Evolutionary conservation across 2,329 filamentous ascomycete genomes (phyloP).

Genomic region (Alternaria sp.): DNA sequence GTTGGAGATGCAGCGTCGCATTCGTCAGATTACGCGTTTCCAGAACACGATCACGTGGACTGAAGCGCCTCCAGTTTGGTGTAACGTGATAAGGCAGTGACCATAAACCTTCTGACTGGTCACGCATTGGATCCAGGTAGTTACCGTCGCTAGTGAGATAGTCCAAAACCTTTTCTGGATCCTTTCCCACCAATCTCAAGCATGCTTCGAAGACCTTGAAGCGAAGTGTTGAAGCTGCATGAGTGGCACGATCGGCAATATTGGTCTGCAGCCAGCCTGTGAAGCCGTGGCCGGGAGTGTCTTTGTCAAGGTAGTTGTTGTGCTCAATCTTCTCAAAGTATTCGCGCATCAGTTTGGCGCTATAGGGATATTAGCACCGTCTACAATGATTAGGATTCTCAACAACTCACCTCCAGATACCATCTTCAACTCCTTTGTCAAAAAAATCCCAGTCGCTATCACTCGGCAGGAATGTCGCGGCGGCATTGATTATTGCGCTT

Average conservation of each 20-base stretch:
- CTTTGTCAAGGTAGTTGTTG: slow-evolving; percentile 26
- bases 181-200: slow-evolving; percentile 24
- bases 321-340: slow-evolving; percentile 30
- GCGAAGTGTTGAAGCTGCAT: slow-evolving; percentile 9
- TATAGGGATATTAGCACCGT: background rate
- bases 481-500: slow-evolving; percentile 28
- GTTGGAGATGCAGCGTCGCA: slow-evolving; percentile 31
- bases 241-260: slow-evolving; percentile 17
- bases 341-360: slow-evolving; percentile 24
- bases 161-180: slow-evolving; percentile 24
- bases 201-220: slow-evolving; percentile 22
- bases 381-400: background rate
- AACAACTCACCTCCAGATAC: slow-evolving; percentile 21
- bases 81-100: slow-evolving; percentile 43
- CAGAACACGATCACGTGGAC: slow-evolving; percentile 26
- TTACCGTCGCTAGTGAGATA: slow-evolving; percentile 27
- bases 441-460: slow-evolving; percentile 34
- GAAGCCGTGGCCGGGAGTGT: slow-evolving; percentile 30
- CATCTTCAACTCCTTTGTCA: slow-evolving; percentile 25
- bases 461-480: slow-evolving; percentile 23
- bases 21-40: slow-evolving; percentile 14
- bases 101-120: slow-evolving; percentile 49
- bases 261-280: slow-evolving; percentile 30
- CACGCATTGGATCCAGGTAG: slow-evolving; percentile 22
- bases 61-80: slow-evolving; percentile 26